A percentile compares a stretch with the other conserved stretches of the same genome.
These are phyloP conservation scores for Sabuloglossum arenarium DNA, from an alignment of 495 filamentous ascomycete species.

Conservation along the genomic window DNA sequence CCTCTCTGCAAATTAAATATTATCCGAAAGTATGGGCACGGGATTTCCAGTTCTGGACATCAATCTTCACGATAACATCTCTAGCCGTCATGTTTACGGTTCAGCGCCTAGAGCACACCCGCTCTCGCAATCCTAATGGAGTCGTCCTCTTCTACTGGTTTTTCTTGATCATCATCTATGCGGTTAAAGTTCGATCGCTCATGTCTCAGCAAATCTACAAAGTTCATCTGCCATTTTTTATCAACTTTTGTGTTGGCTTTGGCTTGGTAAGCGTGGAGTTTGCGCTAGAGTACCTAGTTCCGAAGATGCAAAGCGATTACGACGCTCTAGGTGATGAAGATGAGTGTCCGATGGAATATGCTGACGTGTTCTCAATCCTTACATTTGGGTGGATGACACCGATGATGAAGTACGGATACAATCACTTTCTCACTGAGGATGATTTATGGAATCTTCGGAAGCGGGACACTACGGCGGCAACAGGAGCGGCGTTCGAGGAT, in stretches of 20 bases:
- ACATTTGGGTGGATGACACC: conserved; percentile 99
- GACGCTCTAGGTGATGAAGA: conserved; percentile 69
- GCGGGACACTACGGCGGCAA: conserved; percentile 52
- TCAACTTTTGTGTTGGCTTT: conserved; percentile 52
- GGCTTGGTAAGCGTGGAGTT: conserved; percentile 59
- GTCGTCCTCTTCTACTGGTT: conserved; percentile 96
- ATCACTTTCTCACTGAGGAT: conserved; percentile 79
- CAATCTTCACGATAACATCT: conserved; percentile 54
- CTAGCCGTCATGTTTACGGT: conserved; percentile 62
- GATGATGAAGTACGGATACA: conserved; percentile 90
- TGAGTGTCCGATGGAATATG: conserved; percentile 88
- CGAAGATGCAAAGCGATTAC: conserved; percentile 72
- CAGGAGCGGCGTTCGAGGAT: conserved; percentile 42
- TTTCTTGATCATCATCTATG: conserved; percentile 59
- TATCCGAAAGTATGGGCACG: conserved; percentile 47
- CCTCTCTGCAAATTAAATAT: conserved; percentile 53
- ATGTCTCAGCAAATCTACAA: conserved; percentile 52
- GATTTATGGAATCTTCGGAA: conserved; percentile 87
- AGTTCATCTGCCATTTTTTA: conserved; percentile 50
- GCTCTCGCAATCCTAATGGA: conserved; percentile 75
- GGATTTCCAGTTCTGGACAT: conserved; percentile 85
- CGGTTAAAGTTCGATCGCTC: conserved; percentile 74
- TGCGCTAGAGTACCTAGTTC: conserved; percentile 69
- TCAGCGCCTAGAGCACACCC: conserved; percentile 81
- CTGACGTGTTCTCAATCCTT: conserved; percentile 79